Evolutionary conservation across 2,329 filamentous ascomycete genomes (phyloP), one percentile per base, ranked within the genome.

Genomic region (Colletotrichum tamarilloi): DNA sequence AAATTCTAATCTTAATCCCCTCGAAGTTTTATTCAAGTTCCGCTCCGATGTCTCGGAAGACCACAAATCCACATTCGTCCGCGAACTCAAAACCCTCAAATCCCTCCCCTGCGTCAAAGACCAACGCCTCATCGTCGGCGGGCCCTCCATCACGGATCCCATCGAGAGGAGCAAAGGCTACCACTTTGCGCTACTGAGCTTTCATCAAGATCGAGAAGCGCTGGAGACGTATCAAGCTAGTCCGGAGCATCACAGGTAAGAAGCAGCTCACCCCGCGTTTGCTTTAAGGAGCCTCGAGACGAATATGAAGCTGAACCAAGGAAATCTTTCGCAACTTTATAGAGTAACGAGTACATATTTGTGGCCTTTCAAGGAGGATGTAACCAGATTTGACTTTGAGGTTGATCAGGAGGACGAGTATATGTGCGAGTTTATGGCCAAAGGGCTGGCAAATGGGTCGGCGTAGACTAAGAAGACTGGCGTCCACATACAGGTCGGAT

Each of bases 301-400:
- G 26, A 26, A 26, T 26, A 26, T 26, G 26, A 26, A 26, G 26
- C 26, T 26, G 26, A 26, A 1, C 26, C 26, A 26, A 26, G 4
- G 26, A 26, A 26, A 26, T 26, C 26, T 26, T 26, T 26, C 26
- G 26, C 26, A 5, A 26, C 1, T 26, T 5, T 26, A 5, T 26
- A 26, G 26, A 26, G 26, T 89, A 0, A 89, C 87, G 0, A 85
- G 82, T 35, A 84, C 82, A 4, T 87, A 86, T 63, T 79, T 90
- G 8, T 88, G 85, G 79, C 88, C 88, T 0, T 90, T 83, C 75
- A 86, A 85, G 22, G 87, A 90, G 63, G 87, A 89, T 68, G 78
- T 90, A 1, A 82, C 83, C 19, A 81, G 88, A 22, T 90, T 89
- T 76, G 88, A 90, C 75, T 89, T 90, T 74, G 87, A 90, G 67